Base-by-base conservation (phyloP, 164 flowering plant genomes). In the Aristolochia contorta region DNA sequence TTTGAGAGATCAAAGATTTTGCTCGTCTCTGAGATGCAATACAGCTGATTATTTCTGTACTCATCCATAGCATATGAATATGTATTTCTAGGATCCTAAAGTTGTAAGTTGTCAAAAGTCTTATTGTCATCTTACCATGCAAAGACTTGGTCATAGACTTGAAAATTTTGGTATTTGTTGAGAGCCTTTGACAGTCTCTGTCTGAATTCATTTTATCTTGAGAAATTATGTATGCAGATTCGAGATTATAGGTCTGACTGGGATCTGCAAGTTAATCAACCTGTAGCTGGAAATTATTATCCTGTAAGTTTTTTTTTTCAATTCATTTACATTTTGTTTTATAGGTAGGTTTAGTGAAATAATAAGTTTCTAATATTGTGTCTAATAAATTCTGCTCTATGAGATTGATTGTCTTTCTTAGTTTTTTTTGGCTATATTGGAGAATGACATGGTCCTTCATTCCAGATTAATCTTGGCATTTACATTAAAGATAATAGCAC, bases 251-350 rank as follows among this genome's bases (percentile, higher is more conserved):
- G 96, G 75, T 51, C 69, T 45, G 96, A 92, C 56, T 92, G 96
- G 96, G 72, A 87, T 58, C 74, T 89, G 61, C 66, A 87, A 77
- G 89, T 85, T 59, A 76, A 84, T 72, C 87, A 92, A 75, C 98
- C 87, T 47, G 68, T 81, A 72, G 89, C 98, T 61, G 96, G 96
- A 78, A 92, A 92, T 71, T 92, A 87, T 73, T 92, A 89, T 68
- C 98, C 96, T 6, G 96, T 89, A 81, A 64, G 95, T 78, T 57
- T 37, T 37, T 37, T 10, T 8, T 37, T 37, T 37, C 7, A 7
- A 37, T 8, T 37, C 43, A 37, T 37, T 37, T 37, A 37, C 7
- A 37, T 8, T 37, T 37, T 10, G 43, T 37, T 37, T 3, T 37
- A 0, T 10, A 37, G 5, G 43, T 37, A 37, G 43, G 9, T 37